A percentile compares a stretch with the other conserved stretches of the same genome.
Conservation (phyloP, 2,329 filamentous ascomycete species). For the Penicillium sp. region DNA sequence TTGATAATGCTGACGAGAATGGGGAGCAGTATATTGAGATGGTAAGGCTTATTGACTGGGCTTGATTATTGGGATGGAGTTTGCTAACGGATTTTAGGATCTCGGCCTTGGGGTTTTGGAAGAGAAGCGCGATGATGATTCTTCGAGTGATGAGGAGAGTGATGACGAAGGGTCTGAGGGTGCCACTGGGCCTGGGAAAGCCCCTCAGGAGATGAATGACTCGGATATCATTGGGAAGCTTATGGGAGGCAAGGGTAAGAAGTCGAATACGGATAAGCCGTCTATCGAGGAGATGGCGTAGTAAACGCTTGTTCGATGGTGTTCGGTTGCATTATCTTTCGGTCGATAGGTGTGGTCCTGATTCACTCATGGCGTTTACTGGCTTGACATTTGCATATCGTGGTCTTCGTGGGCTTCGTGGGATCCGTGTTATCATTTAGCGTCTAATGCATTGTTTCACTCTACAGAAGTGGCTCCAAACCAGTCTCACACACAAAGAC, state of each 20-base stretch:
- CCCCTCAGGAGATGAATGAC: constrained; percentile 12
- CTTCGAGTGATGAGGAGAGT: constrained; percentile 14
- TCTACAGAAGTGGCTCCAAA: neutral
- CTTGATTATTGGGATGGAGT: neutral
- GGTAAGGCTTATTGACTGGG: constrained; percentile 21
- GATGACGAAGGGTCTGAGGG: constrained; percentile 10
- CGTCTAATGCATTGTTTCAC: neutral
- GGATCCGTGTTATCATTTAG: neutral
- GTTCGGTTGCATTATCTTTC: neutral
- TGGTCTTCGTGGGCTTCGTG: neutral
- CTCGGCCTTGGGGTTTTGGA: constrained; percentile 40
- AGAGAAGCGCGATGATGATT: constrained; percentile 27
- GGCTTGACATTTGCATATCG: constrained; percentile 1
- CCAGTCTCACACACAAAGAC: neutral
- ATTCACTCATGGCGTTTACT: neutral
- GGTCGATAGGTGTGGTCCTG: neutral
- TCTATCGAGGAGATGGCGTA: constrained; percentile 33
- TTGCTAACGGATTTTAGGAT: constrained; percentile 25
- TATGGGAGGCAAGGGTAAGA: constrained; percentile 32
- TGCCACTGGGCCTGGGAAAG: constrained; percentile 8
- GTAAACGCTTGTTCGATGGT: neutral
- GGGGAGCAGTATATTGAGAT: constrained; percentile 38
- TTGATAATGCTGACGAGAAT: constrained; percentile 31
- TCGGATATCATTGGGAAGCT: constrained; percentile 30
- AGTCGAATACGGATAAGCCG: constrained; percentile 25